Percentiles rank a stretch among this genome's conserved stretches.
Conservation (phyloP, 306 rosid genomes). For the Quercus alba region DNA sequence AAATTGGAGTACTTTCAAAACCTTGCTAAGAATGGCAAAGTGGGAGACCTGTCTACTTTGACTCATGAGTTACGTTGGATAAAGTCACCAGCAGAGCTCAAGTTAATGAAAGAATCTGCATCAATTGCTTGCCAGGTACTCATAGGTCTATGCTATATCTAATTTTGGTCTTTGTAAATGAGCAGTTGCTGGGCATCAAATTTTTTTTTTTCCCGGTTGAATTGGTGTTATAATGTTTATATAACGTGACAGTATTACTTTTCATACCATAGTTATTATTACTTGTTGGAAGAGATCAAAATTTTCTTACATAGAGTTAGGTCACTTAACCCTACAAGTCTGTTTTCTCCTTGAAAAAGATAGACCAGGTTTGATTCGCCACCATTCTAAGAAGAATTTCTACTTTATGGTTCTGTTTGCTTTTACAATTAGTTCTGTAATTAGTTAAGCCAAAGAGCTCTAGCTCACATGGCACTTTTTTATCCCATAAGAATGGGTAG, state of each 20-base stretch:
- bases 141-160: not conserved
- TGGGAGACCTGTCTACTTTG: constrained; percentile 47
- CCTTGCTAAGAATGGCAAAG: constrained; percentile 44
- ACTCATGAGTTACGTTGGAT: constrained; percentile 74
- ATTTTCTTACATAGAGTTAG: not conserved
- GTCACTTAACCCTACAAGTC: not conserved
- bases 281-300: not conserved
- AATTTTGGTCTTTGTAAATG: not conserved
- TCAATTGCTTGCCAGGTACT: constrained; percentile 93
- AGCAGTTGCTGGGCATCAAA: not conserved
- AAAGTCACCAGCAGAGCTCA: constrained; percentile 89
- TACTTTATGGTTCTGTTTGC: not conserved
- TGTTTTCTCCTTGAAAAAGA: not conserved
- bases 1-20: constrained; percentile 66
- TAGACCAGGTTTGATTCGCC: not conserved
- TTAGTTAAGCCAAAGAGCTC: not conserved
- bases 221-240: not conserved
- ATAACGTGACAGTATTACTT: not conserved
- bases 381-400: not conserved
- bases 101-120: constrained; percentile 86
- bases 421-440: not conserved
- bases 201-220: not conserved
- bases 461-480: too few relatives aligned
- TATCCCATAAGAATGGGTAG: too few relatives aligned
- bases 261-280: not conserved